Evolutionary conservation across 2,329 filamentous ascomycete species (phyloP), one percentile per base, ranked within the genome.

Genomic region (Pseudocercospora pini-densiflorae): DNA sequence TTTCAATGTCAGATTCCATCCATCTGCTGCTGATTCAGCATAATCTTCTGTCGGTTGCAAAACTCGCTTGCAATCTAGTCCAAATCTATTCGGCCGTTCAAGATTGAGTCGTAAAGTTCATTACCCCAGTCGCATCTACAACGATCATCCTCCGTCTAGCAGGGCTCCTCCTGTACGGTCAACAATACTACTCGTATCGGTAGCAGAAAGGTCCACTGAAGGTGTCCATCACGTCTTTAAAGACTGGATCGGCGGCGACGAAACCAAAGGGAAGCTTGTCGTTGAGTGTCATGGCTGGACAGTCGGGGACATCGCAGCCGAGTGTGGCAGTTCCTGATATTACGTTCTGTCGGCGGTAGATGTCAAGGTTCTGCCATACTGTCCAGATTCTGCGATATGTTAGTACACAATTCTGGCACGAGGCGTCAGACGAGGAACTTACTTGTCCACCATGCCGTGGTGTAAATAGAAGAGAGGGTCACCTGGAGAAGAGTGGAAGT

Each of bases 381-480:
- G 80, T 81, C 75, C 79, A 86, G 4, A 80, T 68, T 0, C 81
- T 77, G 68, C 84, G 19, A 85, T 78, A 80, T 79, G 16, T 67
- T 47, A 69, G 62, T 21, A 43, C 6, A 40, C 24, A 43, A 33
- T 33, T 16, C 9, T 43, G 9, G 75, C 16, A 12, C 65, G 36
- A 36, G 27, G 40, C 29, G 21, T 27, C 1, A 14, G 2, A 24
- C 10, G 19, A 7, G 8, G 19, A 5, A 24, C 61, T 69, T 61
- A 66, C 67, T 64, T 64, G 66, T 71, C 70, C 29, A 86, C 79
- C 78, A 81, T 81, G 12, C 70, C 73, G 65, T 85, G 83, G 68
- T 85, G 84, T 33, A 83, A 75, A 73, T 79, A 86, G 76, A 86
- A 86, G 4, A 78, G 69, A 3, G 83, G 83, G 58, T 86, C 83